phyloP scores from a whole-genome alignment of 805 yeast genomes.

The Candida sonorensis region DNA sequence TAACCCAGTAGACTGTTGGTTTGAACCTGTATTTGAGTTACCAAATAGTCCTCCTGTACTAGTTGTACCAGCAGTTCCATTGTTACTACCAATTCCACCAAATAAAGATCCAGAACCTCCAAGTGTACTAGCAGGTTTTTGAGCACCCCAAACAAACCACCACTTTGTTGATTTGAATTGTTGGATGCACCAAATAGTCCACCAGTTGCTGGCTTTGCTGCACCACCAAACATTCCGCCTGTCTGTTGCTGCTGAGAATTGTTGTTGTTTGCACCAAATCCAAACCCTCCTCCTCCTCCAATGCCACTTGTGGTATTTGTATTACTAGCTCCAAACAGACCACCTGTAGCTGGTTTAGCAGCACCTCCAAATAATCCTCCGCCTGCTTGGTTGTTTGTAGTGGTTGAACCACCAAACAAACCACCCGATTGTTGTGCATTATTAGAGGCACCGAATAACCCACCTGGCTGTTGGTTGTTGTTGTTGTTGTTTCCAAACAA shows the following conservation, averaged over 20 bases:
- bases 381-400: slow-evolving; percentile 13
- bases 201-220: slow-evolving; percentile 17
- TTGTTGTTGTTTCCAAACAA: slow-evolving; percentile 26
- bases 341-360: slow-evolving; percentile 17
- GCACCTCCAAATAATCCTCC: slow-evolving; percentile 39
- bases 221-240: slow-evolving; percentile 29
- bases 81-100: too few species aligned
- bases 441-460: slow-evolving; percentile 25
- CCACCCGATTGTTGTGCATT: slow-evolving; percentile 21
- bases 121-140: slow-evolving; percentile 13
- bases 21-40: too few species aligned
- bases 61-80: too few species aligned
- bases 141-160: slow-evolving; percentile 37
- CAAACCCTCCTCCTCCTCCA: slow-evolving; percentile 4
- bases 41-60: too few species aligned
- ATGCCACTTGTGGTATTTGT: neutral
- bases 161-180: slow-evolving; percentile 26
- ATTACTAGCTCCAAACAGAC: slow-evolving; percentile 17
- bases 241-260: slow-evolving; percentile 19
- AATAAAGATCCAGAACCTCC: too few species aligned
- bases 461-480: slow-evolving; percentile 20
- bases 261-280: slow-evolving; percentile 20
- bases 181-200: slow-evolving; percentile 19
- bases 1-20: too few species aligned
- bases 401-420: slow-evolving; percentile 26